These are phyloP conservation scores for Erythrophleum fordii DNA, from an alignment of 306 rosid genomes.

Conservation along the genomic window DNA sequence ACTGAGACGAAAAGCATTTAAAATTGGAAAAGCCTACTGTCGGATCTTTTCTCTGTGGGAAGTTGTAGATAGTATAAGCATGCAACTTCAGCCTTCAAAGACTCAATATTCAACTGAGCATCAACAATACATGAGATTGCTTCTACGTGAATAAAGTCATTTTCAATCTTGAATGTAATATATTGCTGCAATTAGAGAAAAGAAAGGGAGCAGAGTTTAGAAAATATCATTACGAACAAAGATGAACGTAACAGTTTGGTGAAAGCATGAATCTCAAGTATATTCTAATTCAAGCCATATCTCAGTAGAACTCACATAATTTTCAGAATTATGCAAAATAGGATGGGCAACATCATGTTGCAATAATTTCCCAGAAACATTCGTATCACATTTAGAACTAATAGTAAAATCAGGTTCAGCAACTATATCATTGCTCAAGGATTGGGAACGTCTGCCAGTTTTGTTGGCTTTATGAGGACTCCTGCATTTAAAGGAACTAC, in stretches of 20 bases:
- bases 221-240: slow-evolving; percentile 41
- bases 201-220: slow-evolving; percentile 42
- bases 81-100: slow-evolving; percentile 74
- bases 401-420: slow-evolving; percentile 51
- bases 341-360: slow-evolving; percentile 44
- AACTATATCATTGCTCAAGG: slow-evolving; percentile 54
- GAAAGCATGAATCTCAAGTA: slow-evolving; percentile 26
- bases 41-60: slow-evolving; percentile 70
- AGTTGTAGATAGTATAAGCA: slow-evolving; percentile 79
- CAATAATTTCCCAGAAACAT: slow-evolving; percentile 51
- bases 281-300: slow-evolving; percentile 26
- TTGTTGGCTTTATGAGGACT: slow-evolving; percentile 49
- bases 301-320: slow-evolving; percentile 65
- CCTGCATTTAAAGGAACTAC: slow-evolving; percentile 67
- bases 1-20: not conserved
- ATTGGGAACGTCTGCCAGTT: slow-evolving; percentile 48
- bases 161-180: slow-evolving; percentile 65
- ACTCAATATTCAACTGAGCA: slow-evolving; percentile 59
- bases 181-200: slow-evolving; percentile 52
- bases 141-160: slow-evolving; percentile 54
- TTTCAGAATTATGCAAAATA: slow-evolving; percentile 43
- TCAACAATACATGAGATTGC: slow-evolving; percentile 46
- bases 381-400: slow-evolving; percentile 58
- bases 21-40: slow-evolving; percentile 55
- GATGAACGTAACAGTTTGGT: slow-evolving; percentile 12